Base-by-base conservation (phyloP, 129 eudicot genomes). In the Tanacetum coccineum region DNA sequence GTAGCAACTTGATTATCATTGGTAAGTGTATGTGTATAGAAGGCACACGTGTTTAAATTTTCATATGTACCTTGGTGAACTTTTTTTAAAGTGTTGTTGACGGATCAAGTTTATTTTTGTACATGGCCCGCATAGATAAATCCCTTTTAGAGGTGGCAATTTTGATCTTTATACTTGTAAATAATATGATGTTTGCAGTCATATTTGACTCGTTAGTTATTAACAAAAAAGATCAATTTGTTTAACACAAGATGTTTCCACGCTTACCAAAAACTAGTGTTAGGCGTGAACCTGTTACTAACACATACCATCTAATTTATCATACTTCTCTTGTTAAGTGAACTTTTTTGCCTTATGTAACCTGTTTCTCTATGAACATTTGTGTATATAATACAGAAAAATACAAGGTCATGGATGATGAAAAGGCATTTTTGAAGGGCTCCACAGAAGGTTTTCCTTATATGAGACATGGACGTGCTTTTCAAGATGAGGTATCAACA, bases 341-440 rank as follows among this genome's bases (percentile, higher is more conserved):
- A 26, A 46, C 49, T n/a, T 6, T 9, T 14, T 47, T 47, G 26
- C n/a, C 28, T 51, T 8, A 54, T 13, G 62, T 26, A 53, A 50
- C 15, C 36, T 55, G 71, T 32, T 39, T 47, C 39, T 51, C 75
- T 78, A 74, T 20, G 15, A 69, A 48, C 74, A n/a, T 53, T 46
- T 47, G 62, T 67, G 39, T 60, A 14, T 10, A 62, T 53, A 73
- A 75, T 52, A 17, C 83, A 91, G 98, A 92, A 52, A 88, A 80
- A 64, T 86, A 85, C 68, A 85, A 40, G 66, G 58, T 76, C 59
- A 57, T 84, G 84, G 84, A 86, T 78, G 62, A 93, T 68, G 98
- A 93, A 72, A 92, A 80, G 74, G 71, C 68, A 42, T 84, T 83
- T 74, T 49, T 93, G 61, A 88, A 73, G 80, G 89, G 83, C n/a